Percentiles rank a stretch among this genome's conserved stretches.
These are phyloP conservation scores for Panaeolus papilionaceus DNA, from an alignment of 768 basidiomycete species.

Conservation along the genomic window DNA sequence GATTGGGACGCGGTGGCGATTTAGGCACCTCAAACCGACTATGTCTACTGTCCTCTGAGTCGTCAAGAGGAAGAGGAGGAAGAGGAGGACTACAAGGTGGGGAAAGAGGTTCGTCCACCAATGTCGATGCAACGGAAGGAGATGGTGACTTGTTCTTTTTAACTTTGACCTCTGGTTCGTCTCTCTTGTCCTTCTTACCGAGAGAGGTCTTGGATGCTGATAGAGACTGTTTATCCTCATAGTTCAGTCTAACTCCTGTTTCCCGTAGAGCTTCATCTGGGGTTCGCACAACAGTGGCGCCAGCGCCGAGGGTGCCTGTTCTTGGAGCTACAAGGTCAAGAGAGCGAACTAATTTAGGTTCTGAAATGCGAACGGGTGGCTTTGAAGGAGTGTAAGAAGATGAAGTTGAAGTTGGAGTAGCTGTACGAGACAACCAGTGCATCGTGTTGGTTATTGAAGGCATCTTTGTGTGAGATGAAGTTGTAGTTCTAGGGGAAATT, in stretches of 20 bases:
- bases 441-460: conserved; percentile 53
- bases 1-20: conserved; percentile 42
- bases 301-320: conserved; percentile 64
- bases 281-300: conserved; percentile 79
- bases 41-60: conserved; percentile 37
- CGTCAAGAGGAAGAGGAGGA: conserved; percentile 55
- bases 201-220: conserved; percentile 13
- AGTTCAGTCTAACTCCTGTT: conserved; percentile 49
- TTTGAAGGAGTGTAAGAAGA: conserved; percentile 41
- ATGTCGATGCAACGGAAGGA: conserved; percentile 21
- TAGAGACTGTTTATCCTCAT: conserved; percentile 28
- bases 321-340: conserved; percentile 47
- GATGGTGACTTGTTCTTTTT: conserved; percentile 7
- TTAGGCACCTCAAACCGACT: conserved; percentile 37
- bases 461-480: conserved; percentile 35
- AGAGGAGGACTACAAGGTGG: conserved; percentile 57
- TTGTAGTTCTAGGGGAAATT: background rate
- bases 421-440: conserved; percentile 56
- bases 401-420: conserved; percentile 36
- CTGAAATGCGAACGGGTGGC: conserved; percentile 42
- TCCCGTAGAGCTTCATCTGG: conserved; percentile 78
- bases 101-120: conserved; percentile 32
- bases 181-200: conserved; percentile 23
- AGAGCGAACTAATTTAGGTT: conserved; percentile 50
- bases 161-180: conserved; percentile 23